These are phyloP conservation scores for Penicillium psychrofluorescens DNA, from an alignment of 495 filamentous ascomycete species.

Conservation along the genomic window DNA sequence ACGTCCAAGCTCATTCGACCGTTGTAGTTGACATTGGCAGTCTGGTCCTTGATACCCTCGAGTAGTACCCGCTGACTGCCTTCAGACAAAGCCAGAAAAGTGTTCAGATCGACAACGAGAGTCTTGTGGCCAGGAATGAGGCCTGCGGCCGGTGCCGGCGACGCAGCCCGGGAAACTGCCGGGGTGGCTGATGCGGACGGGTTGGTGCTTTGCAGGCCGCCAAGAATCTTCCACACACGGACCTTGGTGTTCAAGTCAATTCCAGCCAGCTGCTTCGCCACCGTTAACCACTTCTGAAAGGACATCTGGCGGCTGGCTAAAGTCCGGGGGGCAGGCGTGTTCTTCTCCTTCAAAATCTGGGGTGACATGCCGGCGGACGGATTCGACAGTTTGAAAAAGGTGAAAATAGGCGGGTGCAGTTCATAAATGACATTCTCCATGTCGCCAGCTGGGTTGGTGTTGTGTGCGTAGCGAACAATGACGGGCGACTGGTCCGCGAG, in stretches of 20 bases:
- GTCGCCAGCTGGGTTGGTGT: slow-evolving; percentile 53
- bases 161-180: slow-evolving; percentile 49
- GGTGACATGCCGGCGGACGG: slow-evolving; percentile 48
- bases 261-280: slow-evolving; percentile 56
- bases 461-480: slow-evolving; percentile 71
- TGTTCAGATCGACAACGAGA: slow-evolving; percentile 63
- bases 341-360: slow-evolving; percentile 52
- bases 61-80: slow-evolving; percentile 65
- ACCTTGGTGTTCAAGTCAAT: slow-evolving; percentile 67
- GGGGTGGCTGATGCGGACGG: slow-evolving; percentile 48
- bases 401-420: slow-evolving; percentile 78
- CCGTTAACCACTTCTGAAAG: slow-evolving; percentile 66
- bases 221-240: slow-evolving; percentile 67
- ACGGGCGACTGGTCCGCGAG: slow-evolving; percentile 59
- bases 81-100: slow-evolving; percentile 61
- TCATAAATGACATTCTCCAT: slow-evolving; percentile 71
- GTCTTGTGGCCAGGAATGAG: slow-evolving; percentile 49
- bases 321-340: slow-evolving; percentile 48
- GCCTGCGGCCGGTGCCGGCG: slow-evolving; percentile 36
- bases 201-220: slow-evolving; percentile 33
- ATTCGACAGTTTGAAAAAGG: slow-evolving; percentile 69
- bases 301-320: slow-evolving; percentile 60
- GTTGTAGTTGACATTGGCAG: slow-evolving; percentile 70
- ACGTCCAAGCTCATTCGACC: slow-evolving; percentile 54
- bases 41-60: slow-evolving; percentile 60